Conservation (phyloP, 345 rosid genomes). For the Pistacia integerrima region DNA sequence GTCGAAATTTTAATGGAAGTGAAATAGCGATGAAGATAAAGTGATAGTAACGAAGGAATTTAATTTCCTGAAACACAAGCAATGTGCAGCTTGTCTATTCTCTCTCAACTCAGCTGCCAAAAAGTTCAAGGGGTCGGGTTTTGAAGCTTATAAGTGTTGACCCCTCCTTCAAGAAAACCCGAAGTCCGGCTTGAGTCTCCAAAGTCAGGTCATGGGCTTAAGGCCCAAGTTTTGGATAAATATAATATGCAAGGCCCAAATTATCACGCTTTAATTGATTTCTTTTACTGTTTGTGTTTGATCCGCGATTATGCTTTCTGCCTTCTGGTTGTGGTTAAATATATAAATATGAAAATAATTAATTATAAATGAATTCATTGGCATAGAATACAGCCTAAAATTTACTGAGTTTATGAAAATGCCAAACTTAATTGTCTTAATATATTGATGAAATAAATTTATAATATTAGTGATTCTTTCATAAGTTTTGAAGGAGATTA, state of each 20-base stretch:
- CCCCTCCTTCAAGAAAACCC: constrained; percentile 17
- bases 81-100: neutral
- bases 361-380: no score
- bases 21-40: neutral
- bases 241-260: no score
- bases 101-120: neutral
- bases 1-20: neutral
- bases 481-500: neutral
- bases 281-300: no score
- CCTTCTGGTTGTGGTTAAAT: no score
- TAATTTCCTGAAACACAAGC: constrained; percentile 21
- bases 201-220: no score
- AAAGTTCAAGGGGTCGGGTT: neutral
- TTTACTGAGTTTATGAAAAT: no score
- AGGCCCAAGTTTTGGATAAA: no score
- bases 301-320: no score
- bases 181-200: neutral
- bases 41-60: neutral
- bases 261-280: no score
- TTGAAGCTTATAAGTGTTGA: neutral
- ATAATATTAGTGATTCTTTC: neutral
- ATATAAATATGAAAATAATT: no score
- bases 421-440: no score
- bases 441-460: neutral
- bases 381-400: neutral